phyloP scores from a whole-genome alignment of 2,329 filamentous ascomycete species.

The Eutypa lata region DNA sequence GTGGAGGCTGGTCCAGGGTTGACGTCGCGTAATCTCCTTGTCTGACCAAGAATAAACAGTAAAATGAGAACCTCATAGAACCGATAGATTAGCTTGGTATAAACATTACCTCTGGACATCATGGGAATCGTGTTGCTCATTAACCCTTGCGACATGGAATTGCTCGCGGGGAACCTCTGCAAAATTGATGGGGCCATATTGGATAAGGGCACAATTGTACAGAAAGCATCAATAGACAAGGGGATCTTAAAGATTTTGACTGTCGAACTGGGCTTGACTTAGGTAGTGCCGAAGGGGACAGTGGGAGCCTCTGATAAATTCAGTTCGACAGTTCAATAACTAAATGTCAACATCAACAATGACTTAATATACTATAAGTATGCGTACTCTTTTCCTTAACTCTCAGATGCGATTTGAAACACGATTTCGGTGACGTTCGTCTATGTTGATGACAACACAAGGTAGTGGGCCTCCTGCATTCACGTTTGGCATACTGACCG shows the following conservation, averaged over 20 bases:
- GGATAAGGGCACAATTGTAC: background rate
- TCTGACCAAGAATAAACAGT: background rate
- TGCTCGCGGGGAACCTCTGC: background rate
- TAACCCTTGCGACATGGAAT: background rate
- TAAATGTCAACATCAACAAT: no score
- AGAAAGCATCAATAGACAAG: no score
- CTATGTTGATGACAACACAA: background rate
- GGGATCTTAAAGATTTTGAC: no score
- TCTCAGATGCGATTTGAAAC: background rate
- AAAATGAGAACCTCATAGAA: background rate
- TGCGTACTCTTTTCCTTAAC: no score
- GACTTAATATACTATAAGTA: no score
- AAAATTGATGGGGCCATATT: background rate
- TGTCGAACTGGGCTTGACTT: no score
- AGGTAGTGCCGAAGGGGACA: no score
- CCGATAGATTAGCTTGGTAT: background rate
- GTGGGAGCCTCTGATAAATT: no score
- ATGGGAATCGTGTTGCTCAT: background rate
- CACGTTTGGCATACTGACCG: background rate
- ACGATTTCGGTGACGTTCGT: background rate
- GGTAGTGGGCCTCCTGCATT: background rate
- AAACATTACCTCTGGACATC: background rate
- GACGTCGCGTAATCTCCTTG: background rate
- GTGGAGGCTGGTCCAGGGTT: background rate
- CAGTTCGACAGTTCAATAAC: no score